Percentiles rank a stretch among this genome's conserved stretches.
Conservation (phyloP, 2,329 filamentous ascomycete genomes). For the Bipolaris oryzae region DNA sequence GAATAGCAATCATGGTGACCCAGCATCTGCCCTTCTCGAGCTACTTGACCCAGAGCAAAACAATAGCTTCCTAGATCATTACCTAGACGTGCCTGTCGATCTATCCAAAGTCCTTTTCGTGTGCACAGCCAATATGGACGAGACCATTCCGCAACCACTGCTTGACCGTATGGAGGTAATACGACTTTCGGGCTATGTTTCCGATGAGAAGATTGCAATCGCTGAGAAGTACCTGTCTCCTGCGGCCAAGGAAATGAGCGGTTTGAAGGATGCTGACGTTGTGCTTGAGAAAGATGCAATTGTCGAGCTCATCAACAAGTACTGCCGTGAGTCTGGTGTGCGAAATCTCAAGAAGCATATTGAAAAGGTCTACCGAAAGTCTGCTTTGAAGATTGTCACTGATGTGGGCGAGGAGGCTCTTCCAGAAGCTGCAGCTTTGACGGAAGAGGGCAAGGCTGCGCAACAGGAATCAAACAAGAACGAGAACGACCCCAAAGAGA, state of each 20-base stretch:
- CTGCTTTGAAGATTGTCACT: slow-evolving; percentile 94
- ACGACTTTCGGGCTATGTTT: slow-evolving; percentile 91
- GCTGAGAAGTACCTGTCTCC: slow-evolving; percentile 91
- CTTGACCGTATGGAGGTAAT: slow-evolving; percentile 99
- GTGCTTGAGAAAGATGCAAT: slow-evolving; percentile 84
- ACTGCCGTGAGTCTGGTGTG: slow-evolving; percentile 95
- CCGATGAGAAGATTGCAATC: slow-evolving; percentile 99
- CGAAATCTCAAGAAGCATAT: slow-evolving; percentile 99
- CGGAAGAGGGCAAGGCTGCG: slow-evolving; percentile 82
- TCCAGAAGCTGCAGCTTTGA: slow-evolving; percentile 80
- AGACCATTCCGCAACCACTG: slow-evolving; percentile 92
- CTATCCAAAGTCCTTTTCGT: slow-evolving; percentile 97
- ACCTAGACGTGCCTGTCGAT: slow-evolving; percentile 97
- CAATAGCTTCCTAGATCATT: slow-evolving; percentile 95
- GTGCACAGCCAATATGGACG: slow-evolving; percentile 98
- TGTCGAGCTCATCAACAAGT: slow-evolving; percentile 96
- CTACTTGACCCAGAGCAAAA: slow-evolving; percentile 97
- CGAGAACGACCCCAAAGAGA: slow-evolving; percentile 66
- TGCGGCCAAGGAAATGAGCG: slow-evolving; percentile 91
- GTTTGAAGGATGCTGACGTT: slow-evolving; percentile 90
- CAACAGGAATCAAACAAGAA: slow-evolving; percentile 74
- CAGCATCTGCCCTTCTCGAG: slow-evolving; percentile 90
- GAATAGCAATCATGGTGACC: slow-evolving; percentile 88
- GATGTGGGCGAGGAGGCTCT: slow-evolving; percentile 86
- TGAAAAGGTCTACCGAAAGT: slow-evolving; percentile 97